Evolutionary conservation across 768 basidiomycete genomes (phyloP), one percentile per base, ranked within the genome.

Genomic region (Leccinum uliginosum): DNA sequence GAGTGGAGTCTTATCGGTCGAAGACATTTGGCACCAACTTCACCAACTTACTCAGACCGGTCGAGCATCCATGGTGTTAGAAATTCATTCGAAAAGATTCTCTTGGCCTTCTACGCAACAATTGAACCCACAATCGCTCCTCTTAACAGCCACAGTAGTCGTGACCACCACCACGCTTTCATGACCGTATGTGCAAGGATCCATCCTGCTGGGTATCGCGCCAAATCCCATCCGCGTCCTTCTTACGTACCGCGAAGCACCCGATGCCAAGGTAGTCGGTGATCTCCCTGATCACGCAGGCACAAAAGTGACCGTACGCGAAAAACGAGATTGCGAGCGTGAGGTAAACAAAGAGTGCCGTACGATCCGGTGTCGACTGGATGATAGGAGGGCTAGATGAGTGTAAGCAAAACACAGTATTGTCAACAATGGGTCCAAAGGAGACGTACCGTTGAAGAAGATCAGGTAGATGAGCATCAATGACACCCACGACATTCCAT

Each of bases 241-340:
- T 90, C 76, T 91, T 94, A 54, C 86, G 78, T 46, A 97, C 93
- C 15, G 90, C 93, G 67, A 97, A 93, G 75, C 93, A 98, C 1
- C 93, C 96, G 64, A 97, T 93, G 12, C 96, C 96, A 59, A 96
- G 80, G 73, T 87, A 88, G 58, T 93, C 83, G 55, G 93, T 96
- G 72, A 98, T 92, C 62, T 94, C 89, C 58, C 72, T 73, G 64
- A 95, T 93, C 54, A 95, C 92, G n/a, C 87, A 75, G 27, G 82
- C 78, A 64, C 87, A 89, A 72, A 95, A 95, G 45, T 87, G 80
- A 24, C 78, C 83, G 64, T 92, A 96, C 43, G 81, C 80, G 65
- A 85, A 59, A 55, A 91, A 69, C 3, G 93, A 88, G 34, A 93
- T 64, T 2, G 76, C 72, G 32, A 93, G 78, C 2, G 89, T 89